These are phyloP conservation scores for Psilocybe mexicana DNA, from an alignment of 1,284 basidiomycete genomes.

Conservation along the genomic window DNA sequence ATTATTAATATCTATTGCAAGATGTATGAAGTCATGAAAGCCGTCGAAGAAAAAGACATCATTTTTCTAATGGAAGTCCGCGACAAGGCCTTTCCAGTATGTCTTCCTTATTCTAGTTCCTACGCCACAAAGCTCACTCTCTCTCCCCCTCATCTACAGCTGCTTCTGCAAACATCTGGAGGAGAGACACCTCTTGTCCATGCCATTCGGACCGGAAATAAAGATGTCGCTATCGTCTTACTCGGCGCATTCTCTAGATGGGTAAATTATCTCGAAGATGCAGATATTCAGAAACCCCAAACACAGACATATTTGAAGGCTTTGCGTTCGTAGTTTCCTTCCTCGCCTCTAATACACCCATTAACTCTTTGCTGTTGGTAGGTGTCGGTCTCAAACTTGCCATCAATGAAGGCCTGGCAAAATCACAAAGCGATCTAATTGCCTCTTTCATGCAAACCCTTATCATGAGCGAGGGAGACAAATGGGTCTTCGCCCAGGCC, in stretches of 20 bases:
- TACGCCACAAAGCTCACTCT: not conserved
- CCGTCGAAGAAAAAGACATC: conserved; percentile 72
- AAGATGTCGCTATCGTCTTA: conserved; percentile 74
- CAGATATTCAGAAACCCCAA: conserved; percentile 60
- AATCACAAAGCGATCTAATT: conserved; percentile 74
- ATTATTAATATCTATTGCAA: conserved; percentile 27
- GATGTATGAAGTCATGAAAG: conserved; percentile 75
- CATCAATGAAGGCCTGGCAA: conserved; percentile 78
- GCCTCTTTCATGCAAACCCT: conserved; percentile 82
- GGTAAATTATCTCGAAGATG: conserved; percentile 76
- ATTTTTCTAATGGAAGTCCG: conserved; percentile 78
- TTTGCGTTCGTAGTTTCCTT: conserved; percentile 52
- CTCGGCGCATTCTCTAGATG: conserved; percentile 81
- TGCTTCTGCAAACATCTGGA: conserved; percentile 71
- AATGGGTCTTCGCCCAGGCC: conserved; percentile 69
- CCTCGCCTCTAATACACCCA: not conserved
- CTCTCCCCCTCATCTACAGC: conserved; percentile 38
- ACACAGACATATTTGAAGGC: conserved; percentile 70
- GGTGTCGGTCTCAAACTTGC: conserved; percentile 80
- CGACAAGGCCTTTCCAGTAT: conserved; percentile 74
- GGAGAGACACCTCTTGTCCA: conserved; percentile 77
- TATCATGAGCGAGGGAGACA: conserved; percentile 85
- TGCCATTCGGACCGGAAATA: conserved; percentile 77
- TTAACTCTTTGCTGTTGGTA: conserved; percentile 29
- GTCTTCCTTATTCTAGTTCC: conserved; percentile 22